Evolutionary conservation across 768 basidiomycete species (phyloP).

Genomic region (Gelatoporia subvermispora): DNA sequence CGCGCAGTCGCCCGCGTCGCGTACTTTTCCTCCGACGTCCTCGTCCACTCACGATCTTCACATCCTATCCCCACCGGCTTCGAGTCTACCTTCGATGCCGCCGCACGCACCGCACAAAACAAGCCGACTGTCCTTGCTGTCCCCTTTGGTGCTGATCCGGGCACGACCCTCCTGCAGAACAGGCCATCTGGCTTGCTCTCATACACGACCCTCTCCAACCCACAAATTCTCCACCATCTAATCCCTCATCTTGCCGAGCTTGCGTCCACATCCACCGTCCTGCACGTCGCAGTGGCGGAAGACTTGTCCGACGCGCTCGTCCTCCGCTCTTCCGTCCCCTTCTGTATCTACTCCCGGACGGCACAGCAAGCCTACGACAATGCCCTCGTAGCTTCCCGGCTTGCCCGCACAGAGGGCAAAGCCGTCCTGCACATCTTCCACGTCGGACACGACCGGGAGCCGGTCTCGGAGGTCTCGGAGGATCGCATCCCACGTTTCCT

Average conservation of each 20-base stretch:
- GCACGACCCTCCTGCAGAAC: slow-evolving; percentile 50
- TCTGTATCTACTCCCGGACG: slow-evolving; percentile 73
- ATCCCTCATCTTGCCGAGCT: slow-evolving; percentile 67
- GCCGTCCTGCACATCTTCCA: slow-evolving; percentile 88
- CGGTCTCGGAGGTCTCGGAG: slow-evolving; percentile 49
- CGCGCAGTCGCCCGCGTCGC: slow-evolving; percentile 60
- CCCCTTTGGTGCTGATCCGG: slow-evolving; percentile 64
- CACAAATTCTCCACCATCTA: slow-evolving; percentile 53
- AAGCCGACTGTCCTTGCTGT: slow-evolving; percentile 33
- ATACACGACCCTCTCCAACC: slow-evolving; percentile 48
- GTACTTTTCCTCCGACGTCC: slow-evolving; percentile 61
- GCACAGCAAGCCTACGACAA: slow-evolving; percentile 86
- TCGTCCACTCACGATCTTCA: slow-evolving; percentile 53
- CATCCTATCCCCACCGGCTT: slow-evolving; percentile 39
- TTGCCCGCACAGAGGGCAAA: slow-evolving; percentile 65
- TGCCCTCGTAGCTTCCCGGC: slow-evolving; percentile 76
- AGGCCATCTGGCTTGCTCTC: slow-evolving; percentile 43
- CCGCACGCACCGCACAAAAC: slow-evolving; percentile 4
- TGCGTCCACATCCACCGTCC: slow-evolving; percentile 56
- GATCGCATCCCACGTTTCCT: slow-evolving; percentile 60
- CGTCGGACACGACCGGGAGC: slow-evolving; percentile 32
- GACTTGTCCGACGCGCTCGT: slow-evolving; percentile 73
- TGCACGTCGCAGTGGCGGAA: slow-evolving; percentile 64
- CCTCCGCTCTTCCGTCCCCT: slow-evolving; percentile 75
- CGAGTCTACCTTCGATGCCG: slow-evolving; percentile 25